These are phyloP conservation scores for Termitomyces titanicus DNA, from an alignment of 768 basidiomycete genomes.

Conservation along the genomic window DNA sequence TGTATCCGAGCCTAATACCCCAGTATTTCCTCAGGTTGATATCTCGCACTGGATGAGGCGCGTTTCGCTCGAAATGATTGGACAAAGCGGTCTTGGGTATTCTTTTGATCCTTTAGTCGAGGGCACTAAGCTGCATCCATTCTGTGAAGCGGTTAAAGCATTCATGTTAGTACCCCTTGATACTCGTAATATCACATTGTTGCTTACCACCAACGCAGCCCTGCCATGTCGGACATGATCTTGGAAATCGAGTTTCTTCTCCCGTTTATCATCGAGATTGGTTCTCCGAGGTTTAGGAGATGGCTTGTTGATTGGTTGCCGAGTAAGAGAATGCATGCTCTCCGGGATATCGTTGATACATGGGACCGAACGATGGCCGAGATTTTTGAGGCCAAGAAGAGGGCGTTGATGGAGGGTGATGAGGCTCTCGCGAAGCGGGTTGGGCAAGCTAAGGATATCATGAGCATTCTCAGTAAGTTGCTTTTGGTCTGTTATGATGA, in stretches of 20 bases:
- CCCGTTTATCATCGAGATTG: constrained; percentile 6
- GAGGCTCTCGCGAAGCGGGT: constrained; percentile 8
- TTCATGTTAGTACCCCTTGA: constrained; percentile 1
- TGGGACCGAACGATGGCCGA: constrained; percentile 7
- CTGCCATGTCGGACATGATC: background rate
- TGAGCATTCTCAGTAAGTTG: constrained; percentile 10
- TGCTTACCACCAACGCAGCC: background rate
- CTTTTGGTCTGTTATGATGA: too few relatives aligned
- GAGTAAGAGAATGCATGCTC: background rate
- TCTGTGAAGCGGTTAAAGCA: constrained; percentile 2
- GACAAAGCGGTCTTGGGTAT: constrained; percentile 13
- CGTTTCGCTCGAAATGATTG: constrained; percentile 12
- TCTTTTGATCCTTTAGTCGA: constrained; percentile 14
- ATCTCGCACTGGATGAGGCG: constrained; percentile 14
- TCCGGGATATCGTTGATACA: constrained; percentile 7
- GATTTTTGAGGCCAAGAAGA: constrained; percentile 10
- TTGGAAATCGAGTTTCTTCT: background rate
- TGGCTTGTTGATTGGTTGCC: constrained; percentile 10
- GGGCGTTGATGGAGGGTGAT: constrained; percentile 8
- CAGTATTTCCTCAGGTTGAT: constrained; percentile 8
- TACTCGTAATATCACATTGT: background rate
- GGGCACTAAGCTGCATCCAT: background rate
- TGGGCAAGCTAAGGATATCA: background rate
- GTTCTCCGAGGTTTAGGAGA: constrained; percentile 9
- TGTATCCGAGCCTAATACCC: too few relatives aligned